A percentile compares a stretch with the other conserved stretches of the same genome.
phyloP scores from a whole-genome alignment of 2,329 filamentous ascomycete species.

The Penicillium nordicum region DNA sequence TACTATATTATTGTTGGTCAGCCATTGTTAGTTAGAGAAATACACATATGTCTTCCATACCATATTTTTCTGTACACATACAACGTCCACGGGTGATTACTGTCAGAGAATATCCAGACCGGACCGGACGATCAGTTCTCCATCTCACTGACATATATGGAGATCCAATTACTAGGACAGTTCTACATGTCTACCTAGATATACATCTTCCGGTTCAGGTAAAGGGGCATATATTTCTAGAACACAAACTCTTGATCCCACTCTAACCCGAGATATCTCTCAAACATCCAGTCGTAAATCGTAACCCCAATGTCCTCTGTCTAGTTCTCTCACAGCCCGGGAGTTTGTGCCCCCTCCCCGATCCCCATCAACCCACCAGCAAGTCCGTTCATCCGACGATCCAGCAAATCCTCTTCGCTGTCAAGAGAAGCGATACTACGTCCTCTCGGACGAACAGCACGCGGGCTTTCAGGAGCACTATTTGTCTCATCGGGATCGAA shows the following conservation, averaged over 20 bases:
- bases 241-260: neutral
- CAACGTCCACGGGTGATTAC: too few species aligned
- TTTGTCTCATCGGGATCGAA: conserved; percentile 18
- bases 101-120: too few species aligned
- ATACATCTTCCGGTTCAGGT: neutral
- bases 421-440: conserved; percentile 53
- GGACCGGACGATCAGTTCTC: too few species aligned
- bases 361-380: conserved; percentile 52
- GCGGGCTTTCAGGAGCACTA: conserved; percentile 21
- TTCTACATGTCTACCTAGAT: too few species aligned
- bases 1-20: too few species aligned
- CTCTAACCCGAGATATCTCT: neutral
- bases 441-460: conserved; percentile 24
- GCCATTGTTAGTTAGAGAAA: too few species aligned
- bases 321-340: conserved; percentile 20
- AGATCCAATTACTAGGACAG: too few species aligned
- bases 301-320: neutral
- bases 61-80: too few species aligned
- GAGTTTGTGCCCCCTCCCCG: conserved; percentile 35
- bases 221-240: neutral
- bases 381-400: conserved; percentile 54
- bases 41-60: too few species aligned
- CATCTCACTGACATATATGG: too few species aligned
- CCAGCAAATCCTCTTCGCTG: conserved; percentile 56
- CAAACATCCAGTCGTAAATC: conserved; percentile 4